Percentiles rank a stretch among this genome's conserved stretches.
phyloP scores from a whole-genome alignment of 257 asterid genomes.

The Fraxinus quadrangulata region DNA sequence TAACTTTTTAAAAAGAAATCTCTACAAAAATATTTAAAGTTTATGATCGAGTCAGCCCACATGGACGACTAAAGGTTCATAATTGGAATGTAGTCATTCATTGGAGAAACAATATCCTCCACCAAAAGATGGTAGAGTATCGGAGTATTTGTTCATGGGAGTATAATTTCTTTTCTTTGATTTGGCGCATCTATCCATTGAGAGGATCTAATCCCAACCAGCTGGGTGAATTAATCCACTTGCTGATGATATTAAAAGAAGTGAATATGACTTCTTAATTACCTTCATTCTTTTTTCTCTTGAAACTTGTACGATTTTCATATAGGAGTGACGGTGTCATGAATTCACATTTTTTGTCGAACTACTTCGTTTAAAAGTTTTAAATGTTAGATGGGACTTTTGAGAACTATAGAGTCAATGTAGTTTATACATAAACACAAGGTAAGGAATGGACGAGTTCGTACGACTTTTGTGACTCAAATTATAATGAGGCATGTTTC shows the following conservation, averaged over 20 bases:
- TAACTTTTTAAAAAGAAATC: no score
- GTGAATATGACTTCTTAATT: not conserved
- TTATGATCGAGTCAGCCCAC: no score
- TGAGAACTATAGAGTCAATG: not conserved
- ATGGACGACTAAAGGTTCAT: not conserved
- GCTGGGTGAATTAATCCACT: slow-evolving; percentile 5
- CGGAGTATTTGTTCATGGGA: not conserved
- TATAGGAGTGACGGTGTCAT: not conserved
- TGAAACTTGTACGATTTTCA: not conserved
- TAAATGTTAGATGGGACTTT: not conserved
- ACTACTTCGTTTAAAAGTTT: not conserved
- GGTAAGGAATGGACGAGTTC: not conserved
- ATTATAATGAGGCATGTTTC: no score
- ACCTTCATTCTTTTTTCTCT: not conserved
- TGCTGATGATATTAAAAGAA: not conserved
- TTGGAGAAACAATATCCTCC: not conserved
- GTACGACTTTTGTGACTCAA: not conserved
- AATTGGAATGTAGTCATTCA: not conserved
- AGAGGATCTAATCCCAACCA: slow-evolving; percentile 1
- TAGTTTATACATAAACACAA: not conserved
- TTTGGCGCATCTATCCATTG: not conserved
- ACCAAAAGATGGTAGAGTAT: not conserved
- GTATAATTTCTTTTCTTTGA: not conserved
- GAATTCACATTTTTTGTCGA: not conserved
- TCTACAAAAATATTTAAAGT: no score